Percentiles rank a stretch among this genome's conserved stretches.
phyloP scores from a whole-genome alignment of 2,329 filamentous ascomycete genomes.

The Dactylonectria estremocensis region DNA sequence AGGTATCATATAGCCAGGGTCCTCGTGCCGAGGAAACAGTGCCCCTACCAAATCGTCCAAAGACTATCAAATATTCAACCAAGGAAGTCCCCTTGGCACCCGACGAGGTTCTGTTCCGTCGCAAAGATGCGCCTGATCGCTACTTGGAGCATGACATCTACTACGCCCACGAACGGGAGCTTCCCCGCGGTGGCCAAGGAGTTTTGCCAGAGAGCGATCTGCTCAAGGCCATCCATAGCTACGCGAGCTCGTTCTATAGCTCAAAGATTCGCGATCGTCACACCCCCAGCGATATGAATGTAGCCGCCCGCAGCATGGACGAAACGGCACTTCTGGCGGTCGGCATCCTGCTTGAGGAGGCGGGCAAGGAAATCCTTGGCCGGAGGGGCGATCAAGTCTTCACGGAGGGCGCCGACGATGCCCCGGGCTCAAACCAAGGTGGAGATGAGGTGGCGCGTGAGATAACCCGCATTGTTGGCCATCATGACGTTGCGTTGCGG shows the following conservation, averaged over 20 bases:
- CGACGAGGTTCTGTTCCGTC: constrained; percentile 80
- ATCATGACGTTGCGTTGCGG: constrained; percentile 42
- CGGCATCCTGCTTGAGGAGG: constrained; percentile 83
- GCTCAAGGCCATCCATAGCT: constrained; percentile 77
- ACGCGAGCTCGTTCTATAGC: constrained; percentile 77
- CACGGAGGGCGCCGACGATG: constrained; percentile 67
- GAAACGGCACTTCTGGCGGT: constrained; percentile 84
- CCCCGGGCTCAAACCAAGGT: constrained; percentile 8
- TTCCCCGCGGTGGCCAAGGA: constrained; percentile 61
- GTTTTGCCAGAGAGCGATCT: constrained; percentile 78
- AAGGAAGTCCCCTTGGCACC: constrained; percentile 66
- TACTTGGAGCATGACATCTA: constrained; percentile 82
- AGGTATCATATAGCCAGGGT: constrained; percentile 47
- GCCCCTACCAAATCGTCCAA: constrained; percentile 35
- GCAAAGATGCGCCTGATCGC: constrained; percentile 74
- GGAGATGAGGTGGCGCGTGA: constrained; percentile 39
- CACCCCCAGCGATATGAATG: constrained; percentile 44
- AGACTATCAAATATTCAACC: constrained; percentile 46
- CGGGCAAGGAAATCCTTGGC: constrained; percentile 72
- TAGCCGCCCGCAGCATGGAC: constrained; percentile 77
- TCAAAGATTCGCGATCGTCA: constrained; percentile 50
- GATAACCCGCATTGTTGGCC: constrained; percentile 41
- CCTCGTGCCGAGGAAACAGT: constrained; percentile 38
- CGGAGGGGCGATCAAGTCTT: constrained; percentile 79
- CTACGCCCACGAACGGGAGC: constrained; percentile 72